These are phyloP conservation scores for Claviceps purpurea DNA, from an alignment of 2,329 filamentous ascomycete genomes.

Conservation along the genomic window DNA sequence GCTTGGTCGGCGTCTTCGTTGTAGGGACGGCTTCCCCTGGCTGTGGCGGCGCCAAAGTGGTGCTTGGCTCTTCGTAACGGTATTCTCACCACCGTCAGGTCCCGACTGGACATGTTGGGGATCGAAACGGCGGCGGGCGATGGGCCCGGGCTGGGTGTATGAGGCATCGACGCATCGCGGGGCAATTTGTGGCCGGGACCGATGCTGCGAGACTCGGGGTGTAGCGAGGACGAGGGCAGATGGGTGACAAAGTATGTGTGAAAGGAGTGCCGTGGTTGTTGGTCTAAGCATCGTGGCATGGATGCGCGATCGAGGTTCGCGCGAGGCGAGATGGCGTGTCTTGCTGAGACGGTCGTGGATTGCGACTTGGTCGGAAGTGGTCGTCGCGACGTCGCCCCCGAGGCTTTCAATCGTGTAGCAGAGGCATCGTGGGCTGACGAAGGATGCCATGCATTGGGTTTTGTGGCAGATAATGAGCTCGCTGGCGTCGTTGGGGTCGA, in stretches of 20 bases:
- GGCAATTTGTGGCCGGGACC: constrained; percentile 76
- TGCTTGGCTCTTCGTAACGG: constrained; percentile 89
- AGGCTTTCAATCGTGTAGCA: background rate
- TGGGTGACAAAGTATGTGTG: constrained; percentile 98
- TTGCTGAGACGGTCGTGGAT: background rate
- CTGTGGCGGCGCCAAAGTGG: constrained; percentile 73
- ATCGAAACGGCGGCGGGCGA: constrained; percentile 46
- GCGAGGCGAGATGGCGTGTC: background rate
- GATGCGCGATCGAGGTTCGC: background rate
- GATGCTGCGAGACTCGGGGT: constrained; percentile 60
- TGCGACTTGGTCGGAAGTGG: background rate
- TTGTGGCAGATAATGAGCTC: background rate
- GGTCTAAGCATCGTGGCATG: background rate
- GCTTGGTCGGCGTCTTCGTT: constrained; percentile 95
- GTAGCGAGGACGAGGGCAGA: constrained; percentile 80
- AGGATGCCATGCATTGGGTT: background rate
- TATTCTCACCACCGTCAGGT: constrained; percentile 89
- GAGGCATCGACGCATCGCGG: constrained; percentile 69
- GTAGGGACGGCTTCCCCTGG: constrained; percentile 69
- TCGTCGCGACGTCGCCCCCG: background rate
- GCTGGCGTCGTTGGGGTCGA: background rate
- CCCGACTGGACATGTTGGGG: constrained; percentile 48
- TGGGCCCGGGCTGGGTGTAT: constrained; percentile 42
- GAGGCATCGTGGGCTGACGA: background rate
- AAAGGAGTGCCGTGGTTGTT: constrained; percentile 34